phyloP scores from a whole-genome alignment of 2,329 filamentous ascomycete genomes.

The Xylariaceae sp. region DNA sequence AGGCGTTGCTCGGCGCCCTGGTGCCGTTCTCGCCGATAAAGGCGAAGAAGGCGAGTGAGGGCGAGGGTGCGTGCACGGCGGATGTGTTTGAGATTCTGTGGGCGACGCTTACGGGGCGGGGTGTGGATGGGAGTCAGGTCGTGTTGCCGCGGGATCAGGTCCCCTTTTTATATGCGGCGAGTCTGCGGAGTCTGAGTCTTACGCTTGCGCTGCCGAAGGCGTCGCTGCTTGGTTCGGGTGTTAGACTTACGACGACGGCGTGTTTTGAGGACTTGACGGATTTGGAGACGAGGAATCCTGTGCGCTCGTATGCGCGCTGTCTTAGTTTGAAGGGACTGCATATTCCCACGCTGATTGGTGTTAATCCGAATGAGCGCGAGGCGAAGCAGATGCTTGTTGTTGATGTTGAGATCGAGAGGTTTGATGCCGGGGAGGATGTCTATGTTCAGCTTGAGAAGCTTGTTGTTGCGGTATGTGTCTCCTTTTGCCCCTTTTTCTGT shows the following conservation, averaged over 20 bases:
- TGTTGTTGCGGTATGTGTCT: slow-evolving; percentile 51
- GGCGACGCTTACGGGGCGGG: slow-evolving; percentile 35
- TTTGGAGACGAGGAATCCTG: slow-evolving; percentile 21
- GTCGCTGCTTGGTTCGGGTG: slow-evolving; percentile 58
- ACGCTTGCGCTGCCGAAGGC: slow-evolving; percentile 61
- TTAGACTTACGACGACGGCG: slow-evolving; percentile 46
- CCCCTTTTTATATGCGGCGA: slow-evolving; percentile 34
- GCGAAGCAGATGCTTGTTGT: slow-evolving; percentile 62
- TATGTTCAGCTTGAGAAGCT: slow-evolving; percentile 54
- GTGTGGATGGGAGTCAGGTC: slow-evolving; percentile 31
- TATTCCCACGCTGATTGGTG: slow-evolving; percentile 64
- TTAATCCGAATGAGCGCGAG: slow-evolving; percentile 65
- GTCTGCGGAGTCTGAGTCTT: slow-evolving; percentile 45
- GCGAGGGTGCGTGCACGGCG: slow-evolving; percentile 16
- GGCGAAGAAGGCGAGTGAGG: not conserved
- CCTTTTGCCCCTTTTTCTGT: not conserved
- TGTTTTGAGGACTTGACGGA: slow-evolving; percentile 33
- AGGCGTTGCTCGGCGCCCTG: slow-evolving; percentile 52
- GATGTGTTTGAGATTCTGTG: slow-evolving; percentile 37
- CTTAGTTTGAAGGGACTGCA: slow-evolving; percentile 53
- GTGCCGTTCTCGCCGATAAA: slow-evolving; percentile 22
- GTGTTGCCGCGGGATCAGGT: slow-evolving; percentile 29
- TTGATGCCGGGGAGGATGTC: slow-evolving; percentile 42
- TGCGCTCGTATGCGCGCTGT: slow-evolving; percentile 30
- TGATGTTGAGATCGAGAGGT: slow-evolving; percentile 56